Evolutionary conservation across 106 monocot species (phyloP), one percentile per base, ranked within the genome.

Genomic region (Gastrodia elata): DNA sequence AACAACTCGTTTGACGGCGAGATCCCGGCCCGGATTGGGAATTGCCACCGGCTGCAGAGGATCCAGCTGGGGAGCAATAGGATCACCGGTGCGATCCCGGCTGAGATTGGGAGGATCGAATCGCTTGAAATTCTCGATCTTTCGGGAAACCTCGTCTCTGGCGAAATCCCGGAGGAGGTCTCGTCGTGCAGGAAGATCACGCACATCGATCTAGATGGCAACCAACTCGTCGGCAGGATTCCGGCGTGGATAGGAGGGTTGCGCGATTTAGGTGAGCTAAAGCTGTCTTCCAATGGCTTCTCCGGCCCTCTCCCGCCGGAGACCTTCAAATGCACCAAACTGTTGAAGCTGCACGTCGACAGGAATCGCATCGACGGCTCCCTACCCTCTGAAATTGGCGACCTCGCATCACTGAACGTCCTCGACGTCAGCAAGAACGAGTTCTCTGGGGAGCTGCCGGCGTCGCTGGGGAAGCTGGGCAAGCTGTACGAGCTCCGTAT

Each of bases 401-500:
- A 83, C 15, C 81, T 91, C 38, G 61, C 15, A 10, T 84, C 81
- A 5, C 42, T 98, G 20, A 88, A 88, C 79, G 81, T 93, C 2
- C 88, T 98, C 39, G 77, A 81, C 40, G 86, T 98, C 26, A 79
- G 80, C 22, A 22, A 14, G 34, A 98, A 98, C 78, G 52, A 48
- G 61, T 80, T 97, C 65, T 93, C 87, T 13, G 92, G 92, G 10
- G 3, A 39, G 13, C 88, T 97, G 22, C 96, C 96, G 28, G 56
- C 77, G 15, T 75, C 87, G 7, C 64, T 97, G 0, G 92, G 88
- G 22, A 86, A 78, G 25, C 77, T 96, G 0, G 79, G 65, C 65
- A 94, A 85, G 25, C 86, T 93, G 16, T 97, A 88, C 37, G 90
- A 92, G 42, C 83, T 97, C 2, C 76, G 77, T 28, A 81, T 97